Evolutionary conservation across 129 eudicot species (phyloP), one percentile per base, ranked within the genome.

Genomic region (Oenanthe sinensis): DNA sequence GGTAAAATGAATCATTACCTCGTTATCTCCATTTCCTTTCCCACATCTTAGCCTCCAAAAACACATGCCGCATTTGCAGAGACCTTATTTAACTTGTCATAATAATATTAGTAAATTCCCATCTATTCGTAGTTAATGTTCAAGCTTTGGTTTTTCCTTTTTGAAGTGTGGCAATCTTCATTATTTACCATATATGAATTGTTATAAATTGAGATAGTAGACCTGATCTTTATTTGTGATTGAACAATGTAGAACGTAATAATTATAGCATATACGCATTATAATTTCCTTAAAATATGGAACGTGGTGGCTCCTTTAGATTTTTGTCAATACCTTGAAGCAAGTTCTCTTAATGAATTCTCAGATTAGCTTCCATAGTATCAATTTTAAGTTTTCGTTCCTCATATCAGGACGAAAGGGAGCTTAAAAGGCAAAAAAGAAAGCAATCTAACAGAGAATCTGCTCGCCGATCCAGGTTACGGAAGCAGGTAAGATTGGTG

Each of bases 401-500:
- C 50, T 46, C 19, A 24, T 24, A 81, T 75, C 85, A 94, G 98
- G 98, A 94, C 84, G 98, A 94, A 81, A 91, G 97, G 84, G 98
- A 94, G 87, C 86, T 91, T 60, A 94, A 94, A 82, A 87, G 92
- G 79, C 97, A 94, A 87, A 89, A 89, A 85, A 90, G 98, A 82
- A 94, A 91, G 85, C 98, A 91, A 79, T 91, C 98, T 13, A 94
- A 94, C 86, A 85, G 97, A 84, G 98, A 94, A 87, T 91, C 98
- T 80, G 98, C 98, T 81, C 93, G 98, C 26, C 82, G 98, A 49
- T 94, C 98, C 45, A 89, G 98, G 83, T 84, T 94, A 81, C 93
- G 98, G 47, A 91, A 94, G 83, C 98, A 94, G 96, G 98, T 86
- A 76, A 58, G 24, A 48, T 60, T 16, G 30, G 45, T 43, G 39